Base-by-base conservation (phyloP, 352 stramenopile species). In the Globisporangium lucens region DNA sequence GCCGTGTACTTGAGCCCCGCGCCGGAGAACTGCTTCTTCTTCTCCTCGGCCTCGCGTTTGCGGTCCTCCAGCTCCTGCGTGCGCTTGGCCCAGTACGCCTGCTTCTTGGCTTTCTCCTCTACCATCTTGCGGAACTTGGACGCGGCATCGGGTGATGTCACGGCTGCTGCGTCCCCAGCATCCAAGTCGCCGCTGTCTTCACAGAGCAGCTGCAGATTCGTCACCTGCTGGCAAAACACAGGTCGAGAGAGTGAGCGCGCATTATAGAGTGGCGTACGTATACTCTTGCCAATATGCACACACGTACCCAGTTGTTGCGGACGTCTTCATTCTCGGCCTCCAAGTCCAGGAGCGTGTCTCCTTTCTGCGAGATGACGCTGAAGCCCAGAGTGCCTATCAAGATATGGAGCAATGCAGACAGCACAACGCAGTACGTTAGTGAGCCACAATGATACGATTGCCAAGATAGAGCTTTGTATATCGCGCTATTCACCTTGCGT, bases 1-100 rank as follows among this genome's bases (percentile, higher is more conserved):
- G 87, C 87, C 2, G 87, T 94, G 71, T 93, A 94, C 68, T 92
- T 94, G 78, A 93, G 90, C 5, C 87, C 87, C 6, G 74, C 76
- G 33, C 77, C 74, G 7, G 80, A 74, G 61, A 92, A 91, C 65
- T 89, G 77, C 61, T 92, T 91, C 70, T 94, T 94, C 35, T 83
- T 75, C 61, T 92, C 85, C 63, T 93, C 85, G 15, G 87, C 85
- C 60, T 93, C 83, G 56, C 74, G 68, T 64, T 93, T 89, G 20
- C 84, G 80, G 36, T 92, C 75, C 67, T 93, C 82, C 4, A 94
- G 74, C 63, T 93, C 87, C 65, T 91, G 75, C 4, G 84, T 89
- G 33, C 87, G 85, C 68, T 91, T 86, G 2, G 73, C 66, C 87
- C 87, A 94, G 69, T 94, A 94, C 47, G 69, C 76, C 66, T 93